Conservation (phyloP, 176 grass and related monocot genomes). For the Alopecurus myosuroides region DNA sequence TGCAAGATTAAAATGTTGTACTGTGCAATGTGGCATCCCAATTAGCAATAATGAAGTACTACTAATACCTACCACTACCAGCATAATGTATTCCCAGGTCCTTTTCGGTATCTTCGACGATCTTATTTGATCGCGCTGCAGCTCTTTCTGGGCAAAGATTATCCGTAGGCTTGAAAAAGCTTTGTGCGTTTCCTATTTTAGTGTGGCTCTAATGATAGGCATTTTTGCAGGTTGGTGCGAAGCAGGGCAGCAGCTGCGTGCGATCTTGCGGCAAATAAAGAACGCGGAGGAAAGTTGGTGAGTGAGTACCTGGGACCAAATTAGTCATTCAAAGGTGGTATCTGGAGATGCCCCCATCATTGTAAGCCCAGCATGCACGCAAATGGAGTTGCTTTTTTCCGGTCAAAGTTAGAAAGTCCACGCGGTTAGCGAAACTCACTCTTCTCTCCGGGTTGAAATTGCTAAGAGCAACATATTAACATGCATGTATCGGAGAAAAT, state of each 20-base stretch:
- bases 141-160: constrained; percentile 13
- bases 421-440: background rate
- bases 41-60: background rate
- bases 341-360: background rate
- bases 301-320: background rate
- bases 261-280: background rate
- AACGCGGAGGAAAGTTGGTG: constrained; percentile 5
- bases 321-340: background rate
- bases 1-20: background rate
- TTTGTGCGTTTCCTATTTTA: background rate
- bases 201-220: background rate
- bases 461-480: background rate
- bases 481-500: background rate
- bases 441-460: background rate
- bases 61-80: background rate
- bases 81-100: background rate
- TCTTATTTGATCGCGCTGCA: constrained; percentile 12
- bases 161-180: constrained; percentile 18
- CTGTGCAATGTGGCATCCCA: background rate
- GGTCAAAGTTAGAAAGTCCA: background rate
- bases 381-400: background rate
- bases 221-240: background rate
- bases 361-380: background rate
- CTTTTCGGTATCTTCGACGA: background rate
- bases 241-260: background rate